A percentile compares a stretch with the other conserved stretches of the same genome.
These are phyloP conservation scores for Symbiotaphrina buchneri DNA, from an alignment of 495 filamentous ascomycete species.

Conservation along the genomic window DNA sequence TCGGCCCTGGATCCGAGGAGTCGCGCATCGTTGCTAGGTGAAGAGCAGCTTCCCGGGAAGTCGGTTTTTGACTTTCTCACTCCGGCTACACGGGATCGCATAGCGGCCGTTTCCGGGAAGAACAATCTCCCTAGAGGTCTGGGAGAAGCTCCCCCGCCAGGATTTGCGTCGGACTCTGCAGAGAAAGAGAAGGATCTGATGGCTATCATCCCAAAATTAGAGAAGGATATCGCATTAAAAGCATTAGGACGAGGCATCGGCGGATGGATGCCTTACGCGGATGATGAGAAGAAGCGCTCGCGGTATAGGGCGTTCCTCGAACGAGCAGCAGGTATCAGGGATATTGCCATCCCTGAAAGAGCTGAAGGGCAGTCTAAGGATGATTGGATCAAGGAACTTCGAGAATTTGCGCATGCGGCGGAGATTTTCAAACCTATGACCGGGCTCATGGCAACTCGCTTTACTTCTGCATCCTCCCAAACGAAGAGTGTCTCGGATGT, in stretches of 20 bases:
- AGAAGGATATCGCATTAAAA: conserved; percentile 47
- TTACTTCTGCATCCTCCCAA: conserved; percentile 46
- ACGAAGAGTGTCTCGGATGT: conserved; percentile 21
- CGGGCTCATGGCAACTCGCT: conserved; percentile 77
- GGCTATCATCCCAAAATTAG: conserved; percentile 48
- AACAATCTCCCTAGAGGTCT: conserved; percentile 52
- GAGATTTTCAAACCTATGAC: conserved; percentile 84
- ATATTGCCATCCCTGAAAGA: conserved; percentile 35
- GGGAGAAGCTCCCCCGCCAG: conserved; percentile 45
- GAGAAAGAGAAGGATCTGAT: conserved; percentile 35
- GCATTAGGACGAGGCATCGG: conserved; percentile 51
- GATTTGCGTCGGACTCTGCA: conserved; percentile 31
- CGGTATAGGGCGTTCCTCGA: conserved; percentile 71
- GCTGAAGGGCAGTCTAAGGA: conserved; percentile 32
- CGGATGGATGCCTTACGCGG: conserved; percentile 68
- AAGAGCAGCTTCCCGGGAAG: conserved; percentile 66
- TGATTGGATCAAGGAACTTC: conserved; percentile 59
- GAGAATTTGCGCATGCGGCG: conserved; percentile 75
- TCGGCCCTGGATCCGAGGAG: conserved; percentile 58
- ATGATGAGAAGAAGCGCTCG: conserved; percentile 52
- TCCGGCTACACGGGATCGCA: conserved; percentile 50
- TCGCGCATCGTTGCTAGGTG: conserved; percentile 63
- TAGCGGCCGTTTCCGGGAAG: conserved; percentile 56
- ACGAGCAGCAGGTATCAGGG: conserved; percentile 41
- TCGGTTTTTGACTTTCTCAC: conserved; percentile 92